Evolutionary conservation across 129 eudicot species (phyloP), one percentile per base, ranked within the genome.

Genomic region (Flaveria bidentis): DNA sequence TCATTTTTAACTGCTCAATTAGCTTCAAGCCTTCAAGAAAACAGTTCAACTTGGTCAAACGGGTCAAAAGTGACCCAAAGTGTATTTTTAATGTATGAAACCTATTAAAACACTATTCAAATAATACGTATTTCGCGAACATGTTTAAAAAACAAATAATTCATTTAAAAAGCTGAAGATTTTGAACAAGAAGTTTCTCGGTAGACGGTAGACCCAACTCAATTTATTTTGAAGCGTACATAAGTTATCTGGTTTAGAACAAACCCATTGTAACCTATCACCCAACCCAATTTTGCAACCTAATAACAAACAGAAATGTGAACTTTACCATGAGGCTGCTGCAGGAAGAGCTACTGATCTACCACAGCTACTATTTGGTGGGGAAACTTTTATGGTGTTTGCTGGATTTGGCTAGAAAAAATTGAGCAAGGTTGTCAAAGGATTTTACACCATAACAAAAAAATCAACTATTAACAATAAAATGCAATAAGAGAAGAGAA

Each of bases 311-410:
- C 74, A 44, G 20, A 57, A 56, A 4, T n/a, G 41, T 11, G 39
- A 23, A 61, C 30, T 60, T 67, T 86, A 91, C 99, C 99, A 95
- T 51, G 93, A 87, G 25, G 99, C 96, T 66, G 96, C 99, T 53
- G 96, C 90, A 23, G 97, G 99, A 72, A 95, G 96, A 86, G 90
- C 92, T 71, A 78, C 84, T 67, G 94, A 83, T 82, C 91, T 87
- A 11, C 95, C 96, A 66, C 97, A 82, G 79, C 91, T 91, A 77
- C 92, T 89, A 84, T 81, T 83, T 78, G 99, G 97, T 18, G 99
- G 96, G 55, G 97, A 95, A 50, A 56, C 74, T 86, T 82, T 91
- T 28, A 76, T 74, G 71, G 81, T 82, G 72, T 62, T 85, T 62
- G 80, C 63, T 46, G 86, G 55, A 66, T 84, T 81, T 44, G 30